Evolutionary conservation across 1,284 basidiomycete species (phyloP).

Genomic region (Chalciporus sp.): DNA sequence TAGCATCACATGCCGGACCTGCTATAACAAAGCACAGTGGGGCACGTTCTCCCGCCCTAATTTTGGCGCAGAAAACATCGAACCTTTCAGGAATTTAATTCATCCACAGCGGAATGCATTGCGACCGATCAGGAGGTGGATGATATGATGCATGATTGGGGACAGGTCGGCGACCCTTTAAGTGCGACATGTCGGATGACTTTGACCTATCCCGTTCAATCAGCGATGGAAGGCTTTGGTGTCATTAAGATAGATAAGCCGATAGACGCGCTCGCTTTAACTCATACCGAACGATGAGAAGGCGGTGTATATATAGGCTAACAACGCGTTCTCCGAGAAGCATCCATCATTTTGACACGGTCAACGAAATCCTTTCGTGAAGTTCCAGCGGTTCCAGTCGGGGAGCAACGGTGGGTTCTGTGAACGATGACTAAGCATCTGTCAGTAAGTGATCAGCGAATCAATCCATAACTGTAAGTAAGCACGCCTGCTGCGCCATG

Average conservation of each 20-base stretch:
- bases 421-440: constrained; percentile 15
- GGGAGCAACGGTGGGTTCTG: background rate
- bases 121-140: constrained; percentile 25
- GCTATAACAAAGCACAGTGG: constrained; percentile 2
- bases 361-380: constrained; percentile 4
- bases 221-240: constrained; percentile 21
- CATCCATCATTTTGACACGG: constrained; percentile 12
- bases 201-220: constrained; percentile 24
- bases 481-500: constrained; percentile 19
- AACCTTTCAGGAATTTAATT: constrained; percentile 11
- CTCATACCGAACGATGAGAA: constrained; percentile 14
- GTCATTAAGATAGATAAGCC: constrained; percentile 10
- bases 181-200: constrained; percentile 18
- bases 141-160: constrained; percentile 26
- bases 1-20: constrained; percentile 10
- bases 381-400: constrained; percentile 4
- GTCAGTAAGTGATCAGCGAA: constrained; percentile 16
- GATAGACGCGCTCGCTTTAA: constrained; percentile 22
- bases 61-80: constrained; percentile 8
- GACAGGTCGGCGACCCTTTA: constrained; percentile 32
- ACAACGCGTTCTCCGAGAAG: constrained; percentile 13
- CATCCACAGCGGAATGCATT: constrained; percentile 20
- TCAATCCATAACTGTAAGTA: constrained; percentile 8
- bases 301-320: constrained; percentile 12
- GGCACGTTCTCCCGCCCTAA: constrained; percentile 6